Evolutionary conservation across 306 rosid genomes (phyloP).

Genomic region (Pyrus bretschneideri): DNA sequence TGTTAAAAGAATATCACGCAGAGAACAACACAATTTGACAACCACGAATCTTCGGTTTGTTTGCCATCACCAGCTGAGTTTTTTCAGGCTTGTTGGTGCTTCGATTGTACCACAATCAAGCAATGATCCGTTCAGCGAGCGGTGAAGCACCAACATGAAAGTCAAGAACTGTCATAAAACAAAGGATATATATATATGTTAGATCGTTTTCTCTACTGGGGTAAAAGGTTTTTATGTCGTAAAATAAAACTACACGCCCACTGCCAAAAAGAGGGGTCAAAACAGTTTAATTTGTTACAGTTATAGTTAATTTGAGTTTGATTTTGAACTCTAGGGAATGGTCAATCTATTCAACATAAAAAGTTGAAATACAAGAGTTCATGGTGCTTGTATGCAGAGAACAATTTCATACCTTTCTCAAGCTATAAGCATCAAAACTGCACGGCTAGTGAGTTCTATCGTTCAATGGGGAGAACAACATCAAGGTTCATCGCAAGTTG

Average conservation of each 20-base stretch:
- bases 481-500: constrained; percentile 71
- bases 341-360: background rate
- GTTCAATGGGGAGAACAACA: constrained; percentile 47
- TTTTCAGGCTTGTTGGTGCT: constrained; percentile 8
- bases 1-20: constrained; percentile 38
- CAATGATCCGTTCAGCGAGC: constrained; percentile 23
- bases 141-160: constrained; percentile 23
- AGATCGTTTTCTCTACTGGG: background rate
- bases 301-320: background rate
- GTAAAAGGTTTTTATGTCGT: background rate
- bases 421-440: constrained; percentile 30
- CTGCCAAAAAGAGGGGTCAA: background rate
- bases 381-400: constrained; percentile 4
- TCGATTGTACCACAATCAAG: constrained; percentile 21
- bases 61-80: constrained; percentile 13
- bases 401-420: constrained; percentile 55
- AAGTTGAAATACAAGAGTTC: background rate
- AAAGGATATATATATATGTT: constrained; percentile 15
- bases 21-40: constrained; percentile 17
- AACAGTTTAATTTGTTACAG: background rate
- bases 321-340: background rate
- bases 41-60: constrained; percentile 24
- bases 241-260: background rate
- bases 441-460: constrained; percentile 26
- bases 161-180: constrained; percentile 29